Evolutionary conservation across 2,329 filamentous ascomycete genomes (phyloP), one percentile per base, ranked within the genome.

Genomic region (Pyricularia sp.): DNA sequence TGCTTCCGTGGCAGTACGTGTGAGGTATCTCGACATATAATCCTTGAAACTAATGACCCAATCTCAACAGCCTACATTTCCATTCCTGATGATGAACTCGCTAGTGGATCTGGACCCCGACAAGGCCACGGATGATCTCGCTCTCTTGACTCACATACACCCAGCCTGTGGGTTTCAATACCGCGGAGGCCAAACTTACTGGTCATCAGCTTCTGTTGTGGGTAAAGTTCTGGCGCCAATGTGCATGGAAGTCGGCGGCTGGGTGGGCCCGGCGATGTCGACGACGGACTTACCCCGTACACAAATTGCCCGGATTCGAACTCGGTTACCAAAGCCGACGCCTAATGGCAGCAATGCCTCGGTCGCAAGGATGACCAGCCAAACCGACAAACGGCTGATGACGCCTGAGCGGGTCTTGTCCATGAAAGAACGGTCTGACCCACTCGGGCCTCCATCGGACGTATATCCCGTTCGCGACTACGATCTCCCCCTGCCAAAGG

Each of bases 1-100:
- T n/a, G 17, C 9, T 25, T 36, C 33, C 9, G 17, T 63, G 3
- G 65, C 17, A 61, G 17, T 20, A 30, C 23, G 36, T 67, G 30
- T 23, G 31, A 33, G 31, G 31, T 36, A 12, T 26, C 36, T n/a
- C n/a, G 42, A n/a, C 23, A 67, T 61, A 26, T 55, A 69, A 30
- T 68, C 64, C 33, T 30, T 61, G 58, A 61, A 1, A 17, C 58
- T 61, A 17, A 61, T 61, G 58, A 26, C 17, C 42, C 28, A 58
- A 69, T 65, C 42, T 50, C 64, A 42, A 58, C 70, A 85, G 83
- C 79, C 83, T 4, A 88, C 86, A 0, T 86, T 92, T 64, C 89
- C 90, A 2, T 93, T 91, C 78, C 84, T 92, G 55, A 87, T 92
- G 64, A 93, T 93, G 89, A 93, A 92, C 75, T 86, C 90, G 4